These are phyloP conservation scores for Corchorus olitorius DNA, from an alignment of 345 rosid genomes.

Conservation along the genomic window DNA sequence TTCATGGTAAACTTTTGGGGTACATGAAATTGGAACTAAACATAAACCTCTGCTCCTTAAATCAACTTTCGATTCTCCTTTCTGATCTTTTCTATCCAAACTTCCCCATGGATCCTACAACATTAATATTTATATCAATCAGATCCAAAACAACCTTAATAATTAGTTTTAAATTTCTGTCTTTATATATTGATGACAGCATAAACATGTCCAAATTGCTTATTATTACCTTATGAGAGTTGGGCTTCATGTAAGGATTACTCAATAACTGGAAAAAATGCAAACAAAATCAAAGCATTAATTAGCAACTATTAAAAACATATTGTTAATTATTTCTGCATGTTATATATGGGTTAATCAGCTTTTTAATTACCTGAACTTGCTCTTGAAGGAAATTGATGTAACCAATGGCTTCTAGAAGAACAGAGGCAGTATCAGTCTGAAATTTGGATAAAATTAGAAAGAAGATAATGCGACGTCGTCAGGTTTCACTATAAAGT, in stretches of 20 bases:
- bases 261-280: slow-evolving; percentile 57
- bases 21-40: slow-evolving; percentile 70
- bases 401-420: slow-evolving; percentile 75
- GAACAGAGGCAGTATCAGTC: slow-evolving; percentile 94
- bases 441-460: slow-evolving; percentile 27
- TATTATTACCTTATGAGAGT: slow-evolving; percentile 55
- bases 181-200: not conserved
- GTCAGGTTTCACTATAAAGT: slow-evolving; percentile 5
- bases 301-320: not conserved
- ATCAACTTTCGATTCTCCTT: slow-evolving; percentile 54
- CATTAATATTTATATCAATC: not conserved
- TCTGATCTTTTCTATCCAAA: slow-evolving; percentile 54
- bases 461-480: not conserved
- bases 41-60: slow-evolving; percentile 80
- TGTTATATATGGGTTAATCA: too few species aligned
- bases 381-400: slow-evolving; percentile 82
- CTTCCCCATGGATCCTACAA: slow-evolving; percentile 77
- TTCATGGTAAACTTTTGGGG: slow-evolving; percentile 65
- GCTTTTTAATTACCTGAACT: slow-evolving; percentile 56
- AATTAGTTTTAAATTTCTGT: not conserved
- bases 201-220: not conserved
- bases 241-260: slow-evolving; percentile 74
- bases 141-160: not conserved
- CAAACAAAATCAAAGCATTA: slow-evolving; percentile 8
- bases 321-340: not conserved